Base-by-base conservation (phyloP, 768 basidiomycete genomes). In the Hygrocybe coccinea region DNA sequence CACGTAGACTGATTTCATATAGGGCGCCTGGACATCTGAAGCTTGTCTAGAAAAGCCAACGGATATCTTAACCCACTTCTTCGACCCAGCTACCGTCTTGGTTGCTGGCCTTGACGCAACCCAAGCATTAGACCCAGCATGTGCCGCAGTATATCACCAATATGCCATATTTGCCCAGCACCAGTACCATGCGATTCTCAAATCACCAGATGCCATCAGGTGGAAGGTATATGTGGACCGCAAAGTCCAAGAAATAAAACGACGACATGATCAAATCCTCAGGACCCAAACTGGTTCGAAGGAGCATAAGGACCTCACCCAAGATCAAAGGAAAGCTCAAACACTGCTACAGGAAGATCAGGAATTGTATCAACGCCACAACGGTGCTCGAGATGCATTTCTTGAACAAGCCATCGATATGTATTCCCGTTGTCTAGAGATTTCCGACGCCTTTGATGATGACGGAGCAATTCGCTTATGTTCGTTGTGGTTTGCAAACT, bases 1-100 rank as follows among this genome's bases (percentile, higher is more conserved):
- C 24, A 5, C 21, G 29, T 22, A 43, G 25, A 39, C 8, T 56
- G 56, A 2, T 24, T 37, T 38, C 17, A 45, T 34, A 52, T 59
- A 97, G 93, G 97, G 95, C 9, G 78, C 86, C 10, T 99, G 97
- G 97, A 86, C 83, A 21, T 81, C 91, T 6, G 85, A 90, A 62
- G 93, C 97, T 1, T 89, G 88, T 56, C 68, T 95, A 24, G 85
- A 88, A 62, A 88, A 87, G 46, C 84, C 93, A 0, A 74, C 78
- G 14, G 80, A 85, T 25, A 92, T 97, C 51, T 79, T 80, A 58
- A 64, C 72, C 0, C 74, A 77, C 3, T 95, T 83, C 67, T 98
- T 98, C 65, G 73, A 79, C 15, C 76, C 78, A 0, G 90, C 93
- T 0, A 74, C 77, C 25, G 43, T 56, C 0, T 49, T 73, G 7